These are phyloP conservation scores for Fabrea salina DNA, from an alignment of 169 alveolate species.

Conservation along the genomic window DNA sequence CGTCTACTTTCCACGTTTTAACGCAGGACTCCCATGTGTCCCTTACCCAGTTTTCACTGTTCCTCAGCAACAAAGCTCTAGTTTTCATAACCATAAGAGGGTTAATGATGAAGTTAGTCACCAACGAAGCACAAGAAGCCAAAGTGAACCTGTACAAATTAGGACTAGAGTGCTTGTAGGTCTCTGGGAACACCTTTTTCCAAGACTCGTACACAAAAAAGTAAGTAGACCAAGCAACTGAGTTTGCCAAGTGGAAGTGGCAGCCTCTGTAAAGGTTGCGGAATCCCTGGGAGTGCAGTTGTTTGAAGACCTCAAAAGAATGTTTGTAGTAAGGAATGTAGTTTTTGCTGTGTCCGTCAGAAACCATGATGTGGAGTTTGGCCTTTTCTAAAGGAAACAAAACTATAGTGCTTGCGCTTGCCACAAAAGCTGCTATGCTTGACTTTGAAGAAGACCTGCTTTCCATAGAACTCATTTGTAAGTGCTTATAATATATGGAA, in stretches of 20 bases:
- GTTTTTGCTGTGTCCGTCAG: neutral
- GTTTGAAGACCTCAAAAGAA: neutral
- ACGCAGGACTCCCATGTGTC: slow-evolving; percentile 4
- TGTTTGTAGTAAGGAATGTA: slow-evolving; percentile 4
- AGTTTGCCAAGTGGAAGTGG: neutral
- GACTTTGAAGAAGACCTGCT: no score
- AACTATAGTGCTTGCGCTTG: neutral
- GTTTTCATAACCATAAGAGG: slow-evolving; percentile 29
- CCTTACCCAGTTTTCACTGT: neutral
- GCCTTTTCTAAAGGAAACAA: slow-evolving; percentile 33
- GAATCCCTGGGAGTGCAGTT: slow-evolving; percentile 6
- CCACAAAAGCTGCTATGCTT: slow-evolving; percentile 23
- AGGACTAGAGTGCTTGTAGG: neutral
- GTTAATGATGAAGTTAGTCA: neutral
- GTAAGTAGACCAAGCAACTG: slow-evolving; percentile 22
- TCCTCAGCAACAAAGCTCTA: neutral
- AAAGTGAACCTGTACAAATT: neutral
- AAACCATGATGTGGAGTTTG: slow-evolving; percentile 1
- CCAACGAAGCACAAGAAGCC: slow-evolving; percentile 8
- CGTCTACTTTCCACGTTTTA: slow-evolving; percentile 28
- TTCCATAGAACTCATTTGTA: no score
- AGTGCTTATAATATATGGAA: no score
- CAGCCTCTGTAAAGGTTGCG: slow-evolving; percentile 17
- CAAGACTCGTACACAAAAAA: slow-evolving; percentile 10
- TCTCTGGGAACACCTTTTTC: neutral